Percentiles rank a stretch among this genome's conserved stretches.
phyloP scores from a whole-genome alignment of 225 moss, liverwort and hornwort species.

The Physcomitrium patens region DNA sequence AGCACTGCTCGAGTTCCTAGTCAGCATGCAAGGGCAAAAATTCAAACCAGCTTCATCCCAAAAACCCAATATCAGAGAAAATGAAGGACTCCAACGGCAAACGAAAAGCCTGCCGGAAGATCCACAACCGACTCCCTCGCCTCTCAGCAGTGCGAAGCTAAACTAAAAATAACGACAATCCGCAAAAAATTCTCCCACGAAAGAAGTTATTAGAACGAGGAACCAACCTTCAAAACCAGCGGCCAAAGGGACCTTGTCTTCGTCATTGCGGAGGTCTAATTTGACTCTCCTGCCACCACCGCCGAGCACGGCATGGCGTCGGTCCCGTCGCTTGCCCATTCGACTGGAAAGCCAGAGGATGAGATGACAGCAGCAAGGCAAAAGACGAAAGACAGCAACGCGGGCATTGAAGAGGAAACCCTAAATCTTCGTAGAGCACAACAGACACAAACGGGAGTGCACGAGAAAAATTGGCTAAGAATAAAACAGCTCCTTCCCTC shows the following conservation, averaged over 20 bases:
- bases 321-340: constrained; percentile 72
- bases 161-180: constrained; percentile 6
- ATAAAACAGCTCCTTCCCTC: too few species aligned
- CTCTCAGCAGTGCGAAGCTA: background rate
- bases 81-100: background rate
- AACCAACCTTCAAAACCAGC: constrained; percentile 34
- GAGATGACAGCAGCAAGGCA: background rate
- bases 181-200: background rate
- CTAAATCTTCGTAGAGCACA: too few species aligned
- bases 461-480: too few species aligned
- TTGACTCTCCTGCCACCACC: constrained; percentile 68
- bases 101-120: background rate
- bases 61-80: background rate
- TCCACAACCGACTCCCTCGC: background rate
- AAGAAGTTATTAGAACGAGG: background rate
- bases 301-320: constrained; percentile 61
- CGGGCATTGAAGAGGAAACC: too few species aligned
- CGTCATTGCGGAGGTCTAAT: constrained; percentile 63
- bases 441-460: too few species aligned
- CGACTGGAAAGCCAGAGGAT: constrained; percentile 30
- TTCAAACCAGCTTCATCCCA: background rate
- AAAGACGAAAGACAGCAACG: background rate
- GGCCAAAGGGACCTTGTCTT: constrained; percentile 29
- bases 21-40: background rate
- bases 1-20: background rate